phyloP scores from a whole-genome alignment of 2,329 filamentous ascomycete genomes.

The Colletotrichum liriopes region DNA sequence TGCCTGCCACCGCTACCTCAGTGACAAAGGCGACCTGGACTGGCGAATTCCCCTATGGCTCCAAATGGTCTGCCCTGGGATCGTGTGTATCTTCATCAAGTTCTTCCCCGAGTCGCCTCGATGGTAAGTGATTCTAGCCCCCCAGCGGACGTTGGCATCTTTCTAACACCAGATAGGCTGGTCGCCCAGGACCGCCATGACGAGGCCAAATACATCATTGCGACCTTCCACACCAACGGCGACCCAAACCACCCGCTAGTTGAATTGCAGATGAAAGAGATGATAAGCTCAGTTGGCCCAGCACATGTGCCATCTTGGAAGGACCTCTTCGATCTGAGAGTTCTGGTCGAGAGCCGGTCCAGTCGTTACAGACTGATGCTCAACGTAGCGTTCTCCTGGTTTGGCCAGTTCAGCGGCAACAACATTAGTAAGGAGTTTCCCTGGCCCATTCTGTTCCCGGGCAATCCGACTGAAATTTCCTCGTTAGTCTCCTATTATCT shows the following conservation, averaged over 20 bases:
- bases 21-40: slow-evolving; percentile 48
- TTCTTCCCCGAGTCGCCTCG: slow-evolving; percentile 56
- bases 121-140: slow-evolving; percentile 38
- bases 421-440: slow-evolving; percentile 48
- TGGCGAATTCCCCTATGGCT: slow-evolving; percentile 55
- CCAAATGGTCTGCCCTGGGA: slow-evolving; percentile 52
- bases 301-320: slow-evolving; percentile 49
- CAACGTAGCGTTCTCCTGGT: slow-evolving; percentile 58
- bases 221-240: slow-evolving; percentile 64
- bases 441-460: slow-evolving; percentile 45
- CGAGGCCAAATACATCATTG: slow-evolving; percentile 65
- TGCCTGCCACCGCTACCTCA: slow-evolving; percentile 49
- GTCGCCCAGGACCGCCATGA: slow-evolving; percentile 63
- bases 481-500: slow-evolving; percentile 55
- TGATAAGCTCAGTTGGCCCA: slow-evolving; percentile 42
- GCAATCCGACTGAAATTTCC: not conserved
- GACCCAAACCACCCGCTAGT: slow-evolving; percentile 50
- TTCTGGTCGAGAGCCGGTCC: slow-evolving; percentile 54
- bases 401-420: slow-evolving; percentile 55
- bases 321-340: slow-evolving; percentile 55
- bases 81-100: slow-evolving; percentile 51
- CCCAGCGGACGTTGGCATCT: not conserved
- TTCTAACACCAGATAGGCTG: slow-evolving; percentile 59
- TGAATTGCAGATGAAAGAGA: slow-evolving; percentile 39
- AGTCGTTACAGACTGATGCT: slow-evolving; percentile 56